Base-by-base conservation (phyloP, 2,329 filamentous ascomycete genomes). In the Fusarium xyrophilum region DNA sequence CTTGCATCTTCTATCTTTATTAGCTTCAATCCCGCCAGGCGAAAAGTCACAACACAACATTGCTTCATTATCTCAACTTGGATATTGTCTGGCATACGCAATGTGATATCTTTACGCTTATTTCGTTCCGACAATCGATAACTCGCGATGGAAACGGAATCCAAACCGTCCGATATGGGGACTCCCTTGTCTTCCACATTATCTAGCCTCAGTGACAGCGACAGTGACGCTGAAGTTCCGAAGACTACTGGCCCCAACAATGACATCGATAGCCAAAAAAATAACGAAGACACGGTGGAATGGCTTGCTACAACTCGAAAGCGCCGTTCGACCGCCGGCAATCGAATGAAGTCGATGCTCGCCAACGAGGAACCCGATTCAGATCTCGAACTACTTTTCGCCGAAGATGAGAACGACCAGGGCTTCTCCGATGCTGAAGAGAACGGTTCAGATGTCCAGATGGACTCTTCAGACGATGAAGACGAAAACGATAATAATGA, bases 381-480 rank as follows among this genome's bases (percentile, higher is more conserved):
- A 30, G 88, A 90, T 52, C 84, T 93, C n/a, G 89, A 91, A 71
- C 82, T 92, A 4, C 84, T 93, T n/a, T 93, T 93, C 72, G 88
- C 89, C 67, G 90, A 92, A 76, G 88, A 90, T 63, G 92, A 88
- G 59, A 84, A 91, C 61, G 89, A 91, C 72, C 83, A 83, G 60
- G 85, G 91, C 65, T 90, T 94, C 79, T 89, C 88, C 56, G 91
- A 93, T 73, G 87, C 85, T 10, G 89, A 88, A 46, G 85, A 85
- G 14, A 86, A 86, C 56, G 87, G 82, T 5, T 92, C 91, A 3
- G 95, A 97, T 76, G 89, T 92, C 70, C 89, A 92, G 47, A 90
- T 97, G 82, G 93, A 96, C 74, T 94, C 91, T 17, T 96, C 93
- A 0, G 92, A 89, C 0, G 91, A 93, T 68, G 91, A 93, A 47